Evolutionary conservation across 1,284 basidiomycete genomes (phyloP).

Genomic region (Pholiota adiposa): DNA sequence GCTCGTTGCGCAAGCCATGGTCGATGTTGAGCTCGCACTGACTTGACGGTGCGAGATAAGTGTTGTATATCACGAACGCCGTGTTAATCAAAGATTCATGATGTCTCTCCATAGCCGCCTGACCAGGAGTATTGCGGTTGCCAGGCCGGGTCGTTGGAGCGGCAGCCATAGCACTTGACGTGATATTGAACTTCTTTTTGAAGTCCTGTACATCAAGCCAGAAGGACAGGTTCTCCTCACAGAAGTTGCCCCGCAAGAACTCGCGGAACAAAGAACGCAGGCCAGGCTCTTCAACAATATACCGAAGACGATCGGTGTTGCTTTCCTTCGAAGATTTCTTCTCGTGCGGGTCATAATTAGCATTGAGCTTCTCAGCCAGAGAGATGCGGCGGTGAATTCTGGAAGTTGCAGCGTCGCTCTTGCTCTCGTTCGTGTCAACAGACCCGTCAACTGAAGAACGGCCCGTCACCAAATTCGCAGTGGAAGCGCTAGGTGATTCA

Average conservation of each 20-base stretch:
- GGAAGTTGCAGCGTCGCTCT: conserved; percentile 45
- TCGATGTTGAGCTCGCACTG: conserved; percentile 98
- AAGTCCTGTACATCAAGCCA: conserved; percentile 98
- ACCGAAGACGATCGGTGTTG: conserved; percentile 88
- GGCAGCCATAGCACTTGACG: conserved; percentile 86
- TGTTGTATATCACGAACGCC: conserved; percentile 94
- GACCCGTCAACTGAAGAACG: conserved; percentile 50
- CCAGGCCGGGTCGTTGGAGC: conserved; percentile 40
- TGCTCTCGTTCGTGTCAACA: conserved; percentile 39
- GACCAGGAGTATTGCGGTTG: conserved; percentile 65
- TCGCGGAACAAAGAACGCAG: conserved; percentile 92
- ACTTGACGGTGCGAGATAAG: conserved; percentile 93
- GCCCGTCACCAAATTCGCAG: conserved; percentile 59
- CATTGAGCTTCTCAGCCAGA: conserved; percentile 75
- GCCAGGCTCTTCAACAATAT: conserved; percentile 93
- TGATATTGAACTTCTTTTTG: conserved; percentile 94
- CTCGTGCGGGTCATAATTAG: conserved; percentile 57
- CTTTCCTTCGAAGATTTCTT: conserved; percentile 76
- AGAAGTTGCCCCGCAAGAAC: conserved; percentile 93
- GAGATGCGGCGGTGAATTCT: conserved; percentile 81
- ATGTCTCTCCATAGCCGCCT: conserved; percentile 95
- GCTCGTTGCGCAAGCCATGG: conserved; percentile 92
- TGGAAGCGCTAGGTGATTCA: conserved; percentile 68
- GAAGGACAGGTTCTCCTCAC: conserved; percentile 97
- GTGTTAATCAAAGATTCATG: conserved; percentile 95